phyloP scores from a whole-genome alignment of 495 filamentous ascomycete species.

The Daldinia childiae region DNA sequence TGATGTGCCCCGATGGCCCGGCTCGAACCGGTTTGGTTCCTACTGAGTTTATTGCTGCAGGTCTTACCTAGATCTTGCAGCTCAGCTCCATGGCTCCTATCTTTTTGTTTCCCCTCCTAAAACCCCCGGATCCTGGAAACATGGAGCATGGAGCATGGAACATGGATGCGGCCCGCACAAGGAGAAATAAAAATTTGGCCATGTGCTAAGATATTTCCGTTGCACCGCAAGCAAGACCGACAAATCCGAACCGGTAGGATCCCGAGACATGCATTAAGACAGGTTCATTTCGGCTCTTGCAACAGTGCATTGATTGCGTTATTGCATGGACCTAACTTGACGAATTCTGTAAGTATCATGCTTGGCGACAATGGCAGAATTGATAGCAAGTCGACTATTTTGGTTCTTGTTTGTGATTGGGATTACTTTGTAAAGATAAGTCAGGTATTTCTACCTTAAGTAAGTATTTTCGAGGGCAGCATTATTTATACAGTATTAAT shows the following conservation, averaged over 20 bases:
- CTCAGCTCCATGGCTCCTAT: conserved; percentile 24
- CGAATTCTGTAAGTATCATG: not conserved
- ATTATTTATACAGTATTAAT: not conserved
- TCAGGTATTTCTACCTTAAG: no score
- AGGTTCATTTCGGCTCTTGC: conserved; percentile 6
- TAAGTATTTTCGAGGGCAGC: no score
- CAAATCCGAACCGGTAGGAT: conserved; percentile 3
- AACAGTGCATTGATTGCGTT: conserved; percentile 5
- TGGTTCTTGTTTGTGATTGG: no score
- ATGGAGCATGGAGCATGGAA: conserved; percentile 9
- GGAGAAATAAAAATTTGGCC: not conserved
- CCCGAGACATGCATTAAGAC: conserved; percentile 31
- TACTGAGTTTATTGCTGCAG: conserved; percentile 18
- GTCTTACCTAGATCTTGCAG: conserved; percentile 44
- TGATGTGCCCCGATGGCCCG: conserved; percentile 21
- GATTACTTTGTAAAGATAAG: no score
- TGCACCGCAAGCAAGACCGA: conserved; percentile 9
- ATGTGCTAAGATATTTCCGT: conserved; percentile 21
- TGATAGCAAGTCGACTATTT: not conserved
- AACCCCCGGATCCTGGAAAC: conserved; percentile 14
- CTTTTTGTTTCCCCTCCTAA: not conserved
- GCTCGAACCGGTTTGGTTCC: conserved; percentile 38
- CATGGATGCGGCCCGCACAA: conserved; percentile 17
- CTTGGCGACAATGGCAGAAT: not conserved
- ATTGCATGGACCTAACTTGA: not conserved